Percentiles rank a stretch among this genome's conserved stretches.
Evolutionary conservation across 2,329 filamentous ascomycete genomes (phyloP).

Genomic region (Chaetomium olivaceum): DNA sequence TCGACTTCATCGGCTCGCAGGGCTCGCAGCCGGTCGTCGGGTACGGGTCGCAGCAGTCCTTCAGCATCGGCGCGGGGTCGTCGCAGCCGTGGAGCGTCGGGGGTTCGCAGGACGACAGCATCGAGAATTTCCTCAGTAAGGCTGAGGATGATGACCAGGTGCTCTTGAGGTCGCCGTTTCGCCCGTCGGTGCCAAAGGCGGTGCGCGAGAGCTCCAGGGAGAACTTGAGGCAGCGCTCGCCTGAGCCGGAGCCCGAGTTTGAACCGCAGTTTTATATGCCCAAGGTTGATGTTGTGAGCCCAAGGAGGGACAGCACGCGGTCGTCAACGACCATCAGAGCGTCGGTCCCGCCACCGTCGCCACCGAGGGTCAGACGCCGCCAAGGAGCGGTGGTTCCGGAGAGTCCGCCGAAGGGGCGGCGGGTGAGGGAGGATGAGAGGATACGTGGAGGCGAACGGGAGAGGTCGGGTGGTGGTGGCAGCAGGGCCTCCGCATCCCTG

Average conservation of each 20-base stretch:
- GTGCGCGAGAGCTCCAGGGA: slow-evolving; percentile 37
- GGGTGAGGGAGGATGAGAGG: slow-evolving; percentile 11
- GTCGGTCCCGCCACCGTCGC: slow-evolving; percentile 20
- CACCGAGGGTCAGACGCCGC: slow-evolving; percentile 25
- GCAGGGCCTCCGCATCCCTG: slow-evolving; percentile 39
- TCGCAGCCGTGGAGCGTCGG: slow-evolving; percentile 44
- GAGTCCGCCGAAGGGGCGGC: slow-evolving; percentile 27
- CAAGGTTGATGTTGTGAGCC: slow-evolving; percentile 45
- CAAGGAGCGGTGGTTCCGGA: slow-evolving; percentile 8
- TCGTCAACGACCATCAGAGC: slow-evolving; percentile 21
- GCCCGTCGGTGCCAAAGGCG: slow-evolving; percentile 50
- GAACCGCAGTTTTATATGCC: slow-evolving; percentile 59
- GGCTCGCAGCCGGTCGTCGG: slow-evolving; percentile 47
- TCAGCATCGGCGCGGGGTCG: slow-evolving; percentile 35
- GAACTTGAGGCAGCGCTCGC: slow-evolving; percentile 40
- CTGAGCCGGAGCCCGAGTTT: slow-evolving; percentile 53
- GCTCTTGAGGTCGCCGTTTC: slow-evolving; percentile 56
- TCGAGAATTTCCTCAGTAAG: slow-evolving; percentile 54
- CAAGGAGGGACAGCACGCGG: slow-evolving; percentile 23
- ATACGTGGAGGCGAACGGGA: slow-evolving; percentile 24
- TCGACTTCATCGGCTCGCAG: slow-evolving; percentile 42
- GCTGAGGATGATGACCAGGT: slow-evolving; percentile 56
- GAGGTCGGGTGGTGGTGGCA: slow-evolving; percentile 34
- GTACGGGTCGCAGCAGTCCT: slow-evolving; percentile 35
- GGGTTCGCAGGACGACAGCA: slow-evolving; percentile 56